phyloP scores from a whole-genome alignment of 139 green algal genomes.

The Edaphochlamys debaryana region DNA sequence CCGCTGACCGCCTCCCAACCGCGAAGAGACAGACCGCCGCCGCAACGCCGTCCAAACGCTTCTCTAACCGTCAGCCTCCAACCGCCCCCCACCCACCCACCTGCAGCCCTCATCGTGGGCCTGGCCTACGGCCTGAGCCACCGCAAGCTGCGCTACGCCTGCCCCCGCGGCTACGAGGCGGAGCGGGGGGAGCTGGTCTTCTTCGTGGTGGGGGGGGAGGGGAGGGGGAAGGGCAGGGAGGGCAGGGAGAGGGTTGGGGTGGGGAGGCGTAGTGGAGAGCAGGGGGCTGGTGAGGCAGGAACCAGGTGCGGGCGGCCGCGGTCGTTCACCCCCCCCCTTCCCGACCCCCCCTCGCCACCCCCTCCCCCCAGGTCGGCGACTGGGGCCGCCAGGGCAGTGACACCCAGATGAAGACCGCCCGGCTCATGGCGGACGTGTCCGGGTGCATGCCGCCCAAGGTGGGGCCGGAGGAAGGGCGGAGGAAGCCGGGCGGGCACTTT shows the following conservation, averaged over 20 bases:
- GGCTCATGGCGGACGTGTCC: slow-evolving; percentile 63
- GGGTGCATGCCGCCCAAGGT: slow-evolving; percentile 34
- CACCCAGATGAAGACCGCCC: slow-evolving; percentile 66
- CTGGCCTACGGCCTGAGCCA: background rate
- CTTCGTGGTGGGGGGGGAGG: slow-evolving; percentile 22
- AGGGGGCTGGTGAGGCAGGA: too few relatives aligned
- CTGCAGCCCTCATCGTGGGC: slow-evolving; percentile 23
- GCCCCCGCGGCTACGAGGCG: slow-evolving; percentile 3
- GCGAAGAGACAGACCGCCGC: too few relatives aligned
- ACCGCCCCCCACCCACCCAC: too few relatives aligned
- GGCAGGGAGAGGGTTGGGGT: too few relatives aligned
- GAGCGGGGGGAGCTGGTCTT: background rate
- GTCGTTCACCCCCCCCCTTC: too few relatives aligned
- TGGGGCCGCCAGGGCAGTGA: slow-evolving; percentile 68
- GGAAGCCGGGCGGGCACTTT: background rate
- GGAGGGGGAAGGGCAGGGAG: too few relatives aligned
- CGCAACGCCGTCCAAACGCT: too few relatives aligned
- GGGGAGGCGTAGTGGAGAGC: too few relatives aligned
- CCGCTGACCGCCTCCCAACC: too few relatives aligned
- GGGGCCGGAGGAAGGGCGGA: slow-evolving; percentile 15
- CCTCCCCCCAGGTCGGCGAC: slow-evolving; percentile 74
- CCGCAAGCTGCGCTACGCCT: background rate
- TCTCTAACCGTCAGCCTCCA: too few relatives aligned
- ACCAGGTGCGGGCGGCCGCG: too few relatives aligned
- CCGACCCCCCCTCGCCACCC: too few relatives aligned